Evolutionary conservation across 306 rosid species (phyloP).

Genomic region (Dalbergia oliveri): DNA sequence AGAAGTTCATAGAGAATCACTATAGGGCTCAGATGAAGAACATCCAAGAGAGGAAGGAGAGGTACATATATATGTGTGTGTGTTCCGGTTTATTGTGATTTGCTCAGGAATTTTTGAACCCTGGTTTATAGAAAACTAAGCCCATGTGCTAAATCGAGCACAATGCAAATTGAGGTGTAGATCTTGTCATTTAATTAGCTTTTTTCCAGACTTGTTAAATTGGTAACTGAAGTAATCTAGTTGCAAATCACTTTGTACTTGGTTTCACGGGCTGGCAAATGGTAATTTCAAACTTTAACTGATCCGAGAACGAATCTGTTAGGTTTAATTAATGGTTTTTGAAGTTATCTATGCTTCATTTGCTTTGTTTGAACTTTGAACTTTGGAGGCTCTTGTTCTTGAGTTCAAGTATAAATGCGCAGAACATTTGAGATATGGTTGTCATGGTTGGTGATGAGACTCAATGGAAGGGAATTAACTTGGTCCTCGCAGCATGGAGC

Average conservation of each 20-base stretch:
- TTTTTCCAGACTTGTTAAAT: conserved; percentile 34
- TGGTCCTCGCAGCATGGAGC: conserved; percentile 14
- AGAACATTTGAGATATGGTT: conserved; percentile 14
- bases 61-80: conserved; percentile 56
- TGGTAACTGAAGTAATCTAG: conserved; percentile 41
- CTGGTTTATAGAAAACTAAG: conserved; percentile 12
- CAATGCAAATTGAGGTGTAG: conserved; percentile 52
- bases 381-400: conserved; percentile 23
- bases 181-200: conserved; percentile 51
- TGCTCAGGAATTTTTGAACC: conserved; percentile 39
- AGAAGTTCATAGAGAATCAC: conserved; percentile 96
- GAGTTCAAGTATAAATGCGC: conserved; percentile 39
- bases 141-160: conserved; percentile 1
- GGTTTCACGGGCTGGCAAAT: conserved; percentile 15
- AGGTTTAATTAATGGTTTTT: conserved; percentile 41
- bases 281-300: conserved; percentile 33
- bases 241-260: conserved; percentile 5
- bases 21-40: conserved; percentile 98
- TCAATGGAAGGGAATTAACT: conserved; percentile 27
- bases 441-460: background rate
- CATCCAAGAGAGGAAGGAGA: conserved; percentile 92
- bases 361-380: conserved; percentile 33
- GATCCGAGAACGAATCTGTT: conserved; percentile 16
- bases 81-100: conserved; percentile 35
- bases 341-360: background rate